phyloP scores from a whole-genome alignment of 768 basidiomycete species.

The Boletus sp. region DNA sequence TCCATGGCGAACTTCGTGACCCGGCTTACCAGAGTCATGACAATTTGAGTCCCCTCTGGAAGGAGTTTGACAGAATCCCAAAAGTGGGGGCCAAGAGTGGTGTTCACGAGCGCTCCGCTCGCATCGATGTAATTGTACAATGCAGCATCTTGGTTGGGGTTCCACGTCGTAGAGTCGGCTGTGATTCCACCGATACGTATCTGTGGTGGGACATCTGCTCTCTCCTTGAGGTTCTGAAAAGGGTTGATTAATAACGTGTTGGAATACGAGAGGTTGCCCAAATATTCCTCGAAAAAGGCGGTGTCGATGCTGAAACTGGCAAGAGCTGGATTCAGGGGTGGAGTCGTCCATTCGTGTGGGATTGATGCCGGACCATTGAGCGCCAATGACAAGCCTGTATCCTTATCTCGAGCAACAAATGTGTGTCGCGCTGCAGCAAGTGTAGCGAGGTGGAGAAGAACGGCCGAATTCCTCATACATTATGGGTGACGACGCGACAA shows the following conservation, averaged over 20 bases:
- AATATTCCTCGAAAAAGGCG: conserved; percentile 48
- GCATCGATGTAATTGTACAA: conserved; percentile 41
- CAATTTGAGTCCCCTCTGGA: conserved; percentile 46
- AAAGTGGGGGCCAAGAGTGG: conserved; percentile 49
- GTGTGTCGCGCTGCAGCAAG: conserved; percentile 9
- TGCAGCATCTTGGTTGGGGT: conserved; percentile 34
- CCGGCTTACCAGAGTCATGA: conserved; percentile 40
- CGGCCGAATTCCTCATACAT: conserved; percentile 7
- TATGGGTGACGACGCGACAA: not conserved
- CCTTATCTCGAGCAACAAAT: conserved; percentile 3
- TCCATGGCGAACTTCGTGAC: not conserved
- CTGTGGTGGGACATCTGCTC: conserved; percentile 45
- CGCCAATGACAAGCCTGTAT: conserved; percentile 22
- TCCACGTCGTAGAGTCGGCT: conserved; percentile 51
- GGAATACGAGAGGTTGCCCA: conserved; percentile 43
- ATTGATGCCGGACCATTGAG: conserved; percentile 40
- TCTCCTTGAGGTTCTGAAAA: conserved; percentile 42
- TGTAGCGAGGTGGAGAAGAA: not conserved
- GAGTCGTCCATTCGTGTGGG: conserved; percentile 41
- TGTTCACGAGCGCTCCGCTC: conserved; percentile 44
- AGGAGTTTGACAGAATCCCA: conserved; percentile 44
- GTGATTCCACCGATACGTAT: conserved; percentile 53
- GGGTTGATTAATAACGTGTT: conserved; percentile 43
- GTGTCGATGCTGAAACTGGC: conserved; percentile 56
- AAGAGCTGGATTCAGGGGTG: conserved; percentile 40